Conservation (phyloP, 768 basidiomycete species). For the Rickenella mellea region DNA sequence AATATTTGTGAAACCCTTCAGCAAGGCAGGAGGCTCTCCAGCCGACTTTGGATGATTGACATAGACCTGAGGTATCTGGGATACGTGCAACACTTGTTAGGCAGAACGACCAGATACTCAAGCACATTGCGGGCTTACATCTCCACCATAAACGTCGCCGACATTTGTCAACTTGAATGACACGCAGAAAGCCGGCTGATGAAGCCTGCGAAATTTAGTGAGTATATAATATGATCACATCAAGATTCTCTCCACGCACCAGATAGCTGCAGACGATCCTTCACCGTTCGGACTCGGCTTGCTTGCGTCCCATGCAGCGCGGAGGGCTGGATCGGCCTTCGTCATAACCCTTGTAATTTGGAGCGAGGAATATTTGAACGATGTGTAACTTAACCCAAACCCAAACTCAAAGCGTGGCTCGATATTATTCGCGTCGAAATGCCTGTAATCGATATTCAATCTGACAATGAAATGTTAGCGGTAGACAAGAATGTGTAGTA, state of each 20-base stretch:
- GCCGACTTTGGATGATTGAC: constrained; percentile 53
- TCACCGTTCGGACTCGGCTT: constrained; percentile 41
- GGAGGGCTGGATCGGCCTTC: constrained; percentile 27
- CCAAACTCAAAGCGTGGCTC: constrained; percentile 84
- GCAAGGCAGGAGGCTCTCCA: constrained; percentile 61
- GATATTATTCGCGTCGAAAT: constrained; percentile 66
- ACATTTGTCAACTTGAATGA: constrained; percentile 60
- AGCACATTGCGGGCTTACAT: constrained; percentile 29
- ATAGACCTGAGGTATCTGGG: constrained; percentile 67
- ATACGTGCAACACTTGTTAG: constrained; percentile 1
- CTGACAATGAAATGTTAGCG: constrained; percentile 15
- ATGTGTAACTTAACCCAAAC: constrained; percentile 81
- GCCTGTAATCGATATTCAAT: constrained; percentile 63
- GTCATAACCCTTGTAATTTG: constrained; percentile 27
- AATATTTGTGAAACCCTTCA: constrained; percentile 62
- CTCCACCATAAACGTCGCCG: constrained; percentile 52
- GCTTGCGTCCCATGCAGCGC: constrained; percentile 49
- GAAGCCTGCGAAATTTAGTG: constrained; percentile 35
- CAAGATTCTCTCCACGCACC: constrained; percentile 23
- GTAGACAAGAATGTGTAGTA: neutral
- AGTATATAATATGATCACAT: neutral
- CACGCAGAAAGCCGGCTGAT: constrained; percentile 53
- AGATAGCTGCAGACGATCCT: constrained; percentile 54
- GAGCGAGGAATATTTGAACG: constrained; percentile 61
- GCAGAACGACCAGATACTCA: neutral